Conservation (phyloP, 139 green algal species). For the Tetraselmis striata region DNA sequence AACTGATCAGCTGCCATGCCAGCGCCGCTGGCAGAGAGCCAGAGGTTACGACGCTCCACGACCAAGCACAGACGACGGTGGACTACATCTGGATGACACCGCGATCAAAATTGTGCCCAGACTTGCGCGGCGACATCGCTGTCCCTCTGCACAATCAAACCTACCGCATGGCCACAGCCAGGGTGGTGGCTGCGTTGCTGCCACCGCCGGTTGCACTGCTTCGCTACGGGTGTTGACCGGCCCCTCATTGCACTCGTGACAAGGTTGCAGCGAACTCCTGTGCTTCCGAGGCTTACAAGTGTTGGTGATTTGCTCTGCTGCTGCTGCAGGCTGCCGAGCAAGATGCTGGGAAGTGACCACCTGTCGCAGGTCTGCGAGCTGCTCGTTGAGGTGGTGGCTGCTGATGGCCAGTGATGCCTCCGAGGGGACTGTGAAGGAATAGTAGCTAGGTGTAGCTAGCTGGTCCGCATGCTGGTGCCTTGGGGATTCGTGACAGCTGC, state of each 20-base stretch:
- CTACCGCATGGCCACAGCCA: not conserved
- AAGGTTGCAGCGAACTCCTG: no score
- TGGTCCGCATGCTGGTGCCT: no score
- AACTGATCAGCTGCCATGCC: conserved; percentile 43
- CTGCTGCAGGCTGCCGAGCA: not conserved
- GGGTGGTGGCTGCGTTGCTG: not conserved
- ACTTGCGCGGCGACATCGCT: not conserved
- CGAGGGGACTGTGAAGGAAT: no score
- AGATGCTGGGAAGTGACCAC: not conserved
- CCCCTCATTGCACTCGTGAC: no score
- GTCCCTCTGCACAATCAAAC: not conserved
- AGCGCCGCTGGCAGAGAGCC: conserved; percentile 41
- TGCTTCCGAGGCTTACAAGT: no score
- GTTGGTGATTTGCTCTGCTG: no score
- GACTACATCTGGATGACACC: conserved; percentile 68
- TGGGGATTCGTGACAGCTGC: no score
- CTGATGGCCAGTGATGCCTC: no score
- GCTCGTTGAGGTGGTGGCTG: not conserved
- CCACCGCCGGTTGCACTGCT: not conserved
- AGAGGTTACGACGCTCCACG: not conserved
- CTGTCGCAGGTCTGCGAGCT: not conserved
- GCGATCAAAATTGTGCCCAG: not conserved
- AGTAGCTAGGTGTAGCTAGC: no score
- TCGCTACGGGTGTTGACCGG: not conserved
- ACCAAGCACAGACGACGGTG: conserved; percentile 29